A percentile compares a stretch with the other conserved stretches of the same genome.
Conservation (phyloP, 116 monocot genomes). For the Posidonia oceanica region DNA sequence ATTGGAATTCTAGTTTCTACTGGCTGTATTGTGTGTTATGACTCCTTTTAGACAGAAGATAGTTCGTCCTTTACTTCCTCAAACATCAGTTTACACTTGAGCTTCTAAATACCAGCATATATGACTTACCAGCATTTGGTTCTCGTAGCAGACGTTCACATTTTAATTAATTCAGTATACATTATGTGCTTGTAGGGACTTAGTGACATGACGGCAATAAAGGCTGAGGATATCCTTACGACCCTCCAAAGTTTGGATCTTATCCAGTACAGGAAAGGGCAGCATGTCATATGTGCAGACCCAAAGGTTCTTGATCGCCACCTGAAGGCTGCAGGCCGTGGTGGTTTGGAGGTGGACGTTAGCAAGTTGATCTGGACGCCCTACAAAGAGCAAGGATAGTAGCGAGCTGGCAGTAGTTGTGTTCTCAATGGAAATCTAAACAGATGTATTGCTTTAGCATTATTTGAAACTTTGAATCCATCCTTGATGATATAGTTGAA, state of each 20-base stretch:
- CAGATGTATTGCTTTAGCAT: neutral
- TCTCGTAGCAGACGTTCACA: too few relatives aligned
- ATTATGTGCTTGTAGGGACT: slow-evolving; percentile 51
- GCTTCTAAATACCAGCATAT: neutral
- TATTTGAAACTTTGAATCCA: too few relatives aligned
- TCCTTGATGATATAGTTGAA: too few relatives aligned
- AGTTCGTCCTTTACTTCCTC: neutral
- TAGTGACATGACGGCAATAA: slow-evolving; percentile 92
- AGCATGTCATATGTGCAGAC: slow-evolving; percentile 84
- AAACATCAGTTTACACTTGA: neutral
- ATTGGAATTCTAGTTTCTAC: too few relatives aligned
- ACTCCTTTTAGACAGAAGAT: too few relatives aligned
- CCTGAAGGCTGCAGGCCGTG: slow-evolving; percentile 85
- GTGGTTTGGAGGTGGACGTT: slow-evolving; percentile 77
- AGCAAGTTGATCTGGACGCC: slow-evolving; percentile 83
- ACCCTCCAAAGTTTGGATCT: slow-evolving; percentile 74
- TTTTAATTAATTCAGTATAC: neutral
- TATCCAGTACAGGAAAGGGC: slow-evolving; percentile 86
- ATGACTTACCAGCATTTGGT: neutral
- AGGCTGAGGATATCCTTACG: slow-evolving; percentile 65
- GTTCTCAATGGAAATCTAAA: neutral
- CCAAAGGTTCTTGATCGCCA: slow-evolving; percentile 91
- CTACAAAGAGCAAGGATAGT: slow-evolving; percentile 39
- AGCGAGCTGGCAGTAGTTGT: neutral
- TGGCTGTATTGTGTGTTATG: too few relatives aligned